Evolutionary conservation across 2,329 filamentous ascomycete genomes (phyloP), one percentile per base, ranked within the genome.

Genomic region (Acephala macrosclerotiorum): DNA sequence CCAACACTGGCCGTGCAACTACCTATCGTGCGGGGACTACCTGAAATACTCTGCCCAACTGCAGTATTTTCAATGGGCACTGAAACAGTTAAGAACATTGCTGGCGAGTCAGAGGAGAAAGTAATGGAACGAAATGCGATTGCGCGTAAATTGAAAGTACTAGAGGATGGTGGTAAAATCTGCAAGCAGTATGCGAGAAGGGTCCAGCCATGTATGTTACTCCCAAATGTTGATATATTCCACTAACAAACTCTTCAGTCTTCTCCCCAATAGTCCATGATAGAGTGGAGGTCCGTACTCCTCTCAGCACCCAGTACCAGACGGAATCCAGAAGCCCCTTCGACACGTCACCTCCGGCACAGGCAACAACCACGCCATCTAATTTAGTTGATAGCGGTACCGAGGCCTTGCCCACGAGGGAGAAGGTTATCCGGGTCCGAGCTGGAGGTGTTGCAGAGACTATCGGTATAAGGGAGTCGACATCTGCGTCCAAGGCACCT

Each of bases 241-340:
- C 29, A 57, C 68, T 71, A 70, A 72, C 56, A n/a, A 73, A 73
- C 71, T 49, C 66, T 62, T 67, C 68, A 45, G 65, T 62, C 57
- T 25, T 25, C 12, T 29, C 56, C 12, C 25, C 61, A 20, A 20
- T 49, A n/a, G 12, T 12, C 38, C 12, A 42, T 42, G 38, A 42
- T n/a, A 42, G 38, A n/a, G 38, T 6, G 12, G 38, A 42, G 18
- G 3, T 42, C 18, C 5, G 14, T 14, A n/a, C 18, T 14, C 14
- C 38, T n/a, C n/a, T n/a, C n/a, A 33, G 29, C 29, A 33, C 9
- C 4, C 29, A 9, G 9, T 9, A 5, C 4, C 29, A 4, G 9
- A 33, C 29, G 29, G 29, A 33, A 4, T 9, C 29, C 29, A 4
- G 29, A 4, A 33, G 29, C 4, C 29, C 29, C 4, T 5, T 33